Base-by-base conservation (phyloP, 306 rosid species). In the Cicer bijugum region DNA sequence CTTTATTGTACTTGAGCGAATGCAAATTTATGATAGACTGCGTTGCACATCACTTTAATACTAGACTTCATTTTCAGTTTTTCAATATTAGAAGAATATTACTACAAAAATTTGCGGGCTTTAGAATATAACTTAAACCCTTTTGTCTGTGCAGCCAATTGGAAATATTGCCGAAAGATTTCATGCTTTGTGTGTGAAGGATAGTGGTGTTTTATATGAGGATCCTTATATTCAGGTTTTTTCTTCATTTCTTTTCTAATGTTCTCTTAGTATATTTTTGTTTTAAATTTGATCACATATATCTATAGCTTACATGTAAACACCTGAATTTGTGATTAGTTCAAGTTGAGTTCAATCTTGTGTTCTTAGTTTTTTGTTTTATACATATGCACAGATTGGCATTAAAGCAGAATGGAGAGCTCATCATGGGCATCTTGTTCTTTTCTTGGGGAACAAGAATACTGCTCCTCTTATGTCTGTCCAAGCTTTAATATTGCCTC, bases 391-490 rank as follows among this genome's bases (percentile, higher is more conserved):
- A 3, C 78, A 95, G 99, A 85, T 95, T 85, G 99, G 99, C 75
- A 81, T 91, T 76, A 92, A 95, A 83, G 96, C 99, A 64, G 99
- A 95, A 77, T 92, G 99, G 99, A 90, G 97, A 82, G 82, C 83
- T 62, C 91, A 90, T 80, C 96, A 87, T 6, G 99, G 99, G 46
- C 92, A 91, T 45, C 86, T 95, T 80, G 96, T 95, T 85, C 93
- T 95, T 60, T 95, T 95, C 92, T 88, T 90, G 88, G 99, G 99
- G 63, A 95, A 95, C 89, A 95, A 95, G 81, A 95, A 90, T 75
- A 92, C 96, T 72, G 80, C 90, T 78, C 89, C 99, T 37, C 99
- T 95, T 78, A 86, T 61, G 56, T 88, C 97, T 61, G 97, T 95
- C 74, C 92, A 95, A 75, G 99, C 97, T 78, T 70, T 87, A 72